These are phyloP conservation scores for Penicilliopsis zonata DNA, from an alignment of 495 filamentous ascomycete species.

Conservation along the genomic window DNA sequence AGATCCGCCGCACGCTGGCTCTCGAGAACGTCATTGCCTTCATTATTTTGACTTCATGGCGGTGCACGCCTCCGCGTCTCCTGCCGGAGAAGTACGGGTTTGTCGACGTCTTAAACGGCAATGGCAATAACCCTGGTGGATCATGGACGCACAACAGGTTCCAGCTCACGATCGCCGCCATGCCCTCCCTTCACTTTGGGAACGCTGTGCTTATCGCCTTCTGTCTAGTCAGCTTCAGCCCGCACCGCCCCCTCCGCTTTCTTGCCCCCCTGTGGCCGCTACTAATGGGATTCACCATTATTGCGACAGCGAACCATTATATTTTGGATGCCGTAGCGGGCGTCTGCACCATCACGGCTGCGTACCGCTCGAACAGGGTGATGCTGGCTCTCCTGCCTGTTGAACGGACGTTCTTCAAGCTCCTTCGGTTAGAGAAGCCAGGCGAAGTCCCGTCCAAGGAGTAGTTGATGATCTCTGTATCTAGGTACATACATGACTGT, in stretches of 20 bases:
- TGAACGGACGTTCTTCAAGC: conserved; percentile 39
- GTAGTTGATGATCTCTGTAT: too few relatives aligned
- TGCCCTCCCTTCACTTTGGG: conserved; percentile 49
- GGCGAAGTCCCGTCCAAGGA: too few relatives aligned
- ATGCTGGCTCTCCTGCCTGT: conserved; percentile 41
- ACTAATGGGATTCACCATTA: conserved; percentile 47
- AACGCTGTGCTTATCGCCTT: conserved; percentile 46
- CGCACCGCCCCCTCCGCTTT: conserved; percentile 21
- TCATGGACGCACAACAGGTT: conserved; percentile 50
- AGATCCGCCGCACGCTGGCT: conserved; percentile 44
- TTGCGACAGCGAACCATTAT: conserved; percentile 57
- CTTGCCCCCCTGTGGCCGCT: conserved; percentile 43
- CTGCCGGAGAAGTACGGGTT: conserved; percentile 50
- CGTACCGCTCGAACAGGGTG: conserved; percentile 35
- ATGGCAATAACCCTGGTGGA: conserved; percentile 39
- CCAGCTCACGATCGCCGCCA: conserved; percentile 40
- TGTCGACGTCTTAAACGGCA: conserved; percentile 48
- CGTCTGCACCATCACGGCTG: conserved; percentile 31
- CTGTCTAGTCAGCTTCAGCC: conserved; percentile 37
- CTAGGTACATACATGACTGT: too few relatives aligned
- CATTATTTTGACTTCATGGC: conserved; percentile 44
- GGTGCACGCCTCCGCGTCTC: conserved; percentile 49
- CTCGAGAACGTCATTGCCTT: conserved; percentile 50
- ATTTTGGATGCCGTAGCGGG: conserved; percentile 45
- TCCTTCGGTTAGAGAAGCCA: conserved; percentile 44